Conservation (phyloP, 225 moss, liverwort and hornwort species). For the Polytrichum commune region DNA sequence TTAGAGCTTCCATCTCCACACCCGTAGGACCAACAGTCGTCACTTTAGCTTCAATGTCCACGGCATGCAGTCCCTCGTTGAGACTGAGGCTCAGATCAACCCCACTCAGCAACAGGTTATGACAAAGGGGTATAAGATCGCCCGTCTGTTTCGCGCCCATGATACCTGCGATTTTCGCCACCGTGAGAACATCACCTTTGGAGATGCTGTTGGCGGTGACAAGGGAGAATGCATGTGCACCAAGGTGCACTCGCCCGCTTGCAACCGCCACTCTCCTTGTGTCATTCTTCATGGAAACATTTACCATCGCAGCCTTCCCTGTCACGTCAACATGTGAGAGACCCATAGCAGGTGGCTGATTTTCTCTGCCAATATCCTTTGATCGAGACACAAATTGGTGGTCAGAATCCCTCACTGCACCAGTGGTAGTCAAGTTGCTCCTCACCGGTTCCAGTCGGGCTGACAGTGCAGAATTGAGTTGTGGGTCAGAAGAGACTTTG, state of each 20-base stretch:
- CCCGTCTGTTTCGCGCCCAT: slow-evolving; percentile 89
- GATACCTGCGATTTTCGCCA: slow-evolving; percentile 85
- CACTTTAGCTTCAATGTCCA: slow-evolving; percentile 71
- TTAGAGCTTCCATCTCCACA: slow-evolving; percentile 98
- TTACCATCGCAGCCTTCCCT: slow-evolving; percentile 89
- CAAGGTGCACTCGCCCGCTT: slow-evolving; percentile 70
- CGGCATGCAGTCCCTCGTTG: slow-evolving; percentile 47
- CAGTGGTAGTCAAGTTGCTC: neutral
- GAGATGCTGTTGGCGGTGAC: slow-evolving; percentile 69
- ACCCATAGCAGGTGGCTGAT: neutral
- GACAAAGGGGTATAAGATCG: slow-evolving; percentile 78
- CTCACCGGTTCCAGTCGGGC: neutral
- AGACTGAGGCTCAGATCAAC: slow-evolving; percentile 64
- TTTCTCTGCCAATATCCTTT: neutral
- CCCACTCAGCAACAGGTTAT: slow-evolving; percentile 64
- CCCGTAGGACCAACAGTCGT: slow-evolving; percentile 72
- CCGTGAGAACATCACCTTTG: slow-evolving; percentile 89
- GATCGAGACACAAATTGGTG: slow-evolving; percentile 3
- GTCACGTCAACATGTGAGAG: slow-evolving; percentile 75
- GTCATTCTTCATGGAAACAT: slow-evolving; percentile 52
- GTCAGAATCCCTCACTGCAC: neutral
- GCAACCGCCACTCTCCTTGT: slow-evolving; percentile 66
- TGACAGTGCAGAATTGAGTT: neutral
- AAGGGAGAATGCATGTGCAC: slow-evolving; percentile 58
- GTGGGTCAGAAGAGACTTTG: neutral